Percentiles rank a stretch among this genome's conserved stretches.
Evolutionary conservation across 768 basidiomycete species (phyloP).

Genomic region (Tylopilus intermedius): DNA sequence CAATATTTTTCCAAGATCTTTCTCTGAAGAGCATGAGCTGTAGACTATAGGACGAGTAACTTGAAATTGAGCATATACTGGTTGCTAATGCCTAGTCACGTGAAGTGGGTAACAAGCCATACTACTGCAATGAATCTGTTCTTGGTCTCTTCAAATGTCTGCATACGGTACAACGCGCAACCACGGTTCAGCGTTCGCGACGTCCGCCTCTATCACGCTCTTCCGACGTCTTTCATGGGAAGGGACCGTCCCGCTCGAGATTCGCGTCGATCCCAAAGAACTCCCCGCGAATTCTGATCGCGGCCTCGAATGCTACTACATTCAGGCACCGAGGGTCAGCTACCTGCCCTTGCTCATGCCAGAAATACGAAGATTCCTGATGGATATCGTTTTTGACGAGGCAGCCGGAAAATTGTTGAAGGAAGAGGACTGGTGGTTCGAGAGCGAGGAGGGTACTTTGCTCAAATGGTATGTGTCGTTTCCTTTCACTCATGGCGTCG

Average conservation of each 20-base stretch:
- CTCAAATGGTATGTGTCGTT: constrained; percentile 73
- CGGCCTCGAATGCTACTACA: constrained; percentile 83
- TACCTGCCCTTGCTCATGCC: constrained; percentile 91
- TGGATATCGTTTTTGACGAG: constrained; percentile 92
- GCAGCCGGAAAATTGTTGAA: constrained; percentile 66
- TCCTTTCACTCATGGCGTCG: background rate
- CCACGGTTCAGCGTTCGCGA: constrained; percentile 44
- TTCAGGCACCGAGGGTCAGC: constrained; percentile 86
- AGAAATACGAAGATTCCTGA: constrained; percentile 81
- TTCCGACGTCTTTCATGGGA: constrained; percentile 90
- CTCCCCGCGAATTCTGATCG: constrained; percentile 88
- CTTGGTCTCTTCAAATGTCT: constrained; percentile 36
- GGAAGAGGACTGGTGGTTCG: constrained; percentile 98
- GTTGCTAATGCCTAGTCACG: constrained; percentile 8
- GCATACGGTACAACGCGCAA: constrained; percentile 51
- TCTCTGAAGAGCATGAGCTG: background rate
- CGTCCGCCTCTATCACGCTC: constrained; percentile 66
- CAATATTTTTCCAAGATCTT: constrained; percentile 19
- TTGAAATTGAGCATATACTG: background rate
- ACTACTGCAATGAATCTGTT: background rate
- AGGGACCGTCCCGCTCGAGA: constrained; percentile 83
- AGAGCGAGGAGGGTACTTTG: constrained; percentile 74
- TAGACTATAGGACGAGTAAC: too few species aligned
- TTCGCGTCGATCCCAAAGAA: constrained; percentile 84
- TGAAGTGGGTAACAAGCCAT: background rate